Evolutionary conservation across 2,329 filamentous ascomycete genomes (phyloP).

Genomic region (Diaporthe citri): DNA sequence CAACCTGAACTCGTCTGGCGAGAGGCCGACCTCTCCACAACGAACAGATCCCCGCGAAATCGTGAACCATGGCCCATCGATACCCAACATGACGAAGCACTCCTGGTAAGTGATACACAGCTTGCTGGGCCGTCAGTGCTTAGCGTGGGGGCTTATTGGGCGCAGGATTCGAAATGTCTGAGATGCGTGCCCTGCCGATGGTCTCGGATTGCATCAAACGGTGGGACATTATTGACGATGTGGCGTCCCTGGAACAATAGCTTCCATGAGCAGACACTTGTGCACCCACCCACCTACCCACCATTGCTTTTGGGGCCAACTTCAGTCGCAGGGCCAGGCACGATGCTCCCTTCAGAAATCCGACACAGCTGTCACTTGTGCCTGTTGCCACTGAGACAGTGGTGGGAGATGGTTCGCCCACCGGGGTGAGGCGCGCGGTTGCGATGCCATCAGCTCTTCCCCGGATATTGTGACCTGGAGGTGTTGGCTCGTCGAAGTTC

Average conservation of each 20-base stretch:
- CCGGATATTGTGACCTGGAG: not conserved
- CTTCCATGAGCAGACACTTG: not conserved
- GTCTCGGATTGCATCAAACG: constrained; percentile 9
- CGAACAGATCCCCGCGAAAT: not conserved
- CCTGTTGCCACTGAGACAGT: not conserved
- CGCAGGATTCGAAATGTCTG: constrained; percentile 8
- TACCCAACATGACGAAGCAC: not conserved
- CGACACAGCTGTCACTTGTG: not conserved
- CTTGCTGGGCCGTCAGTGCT: not conserved
- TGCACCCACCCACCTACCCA: not conserved
- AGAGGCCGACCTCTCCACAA: not conserved
- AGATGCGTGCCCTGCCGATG: not conserved
- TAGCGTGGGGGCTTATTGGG: not conserved
- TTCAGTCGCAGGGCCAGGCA: not conserved
- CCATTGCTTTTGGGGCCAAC: not conserved
- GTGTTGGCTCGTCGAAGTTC: not conserved
- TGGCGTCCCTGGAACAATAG: constrained; percentile 13
- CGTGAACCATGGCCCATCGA: not conserved
- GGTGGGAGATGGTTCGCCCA: not conserved
- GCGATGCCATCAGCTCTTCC: not conserved
- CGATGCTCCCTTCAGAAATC: too few species aligned
- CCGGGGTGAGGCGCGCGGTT: not conserved
- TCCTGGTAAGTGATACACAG: not conserved
- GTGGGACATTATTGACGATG: constrained; percentile 23
- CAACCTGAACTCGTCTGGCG: not conserved